A percentile compares a stretch with the other conserved stretches of the same genome.
Conservation (phyloP, 306 rosid species). For the Senna tora region DNA sequence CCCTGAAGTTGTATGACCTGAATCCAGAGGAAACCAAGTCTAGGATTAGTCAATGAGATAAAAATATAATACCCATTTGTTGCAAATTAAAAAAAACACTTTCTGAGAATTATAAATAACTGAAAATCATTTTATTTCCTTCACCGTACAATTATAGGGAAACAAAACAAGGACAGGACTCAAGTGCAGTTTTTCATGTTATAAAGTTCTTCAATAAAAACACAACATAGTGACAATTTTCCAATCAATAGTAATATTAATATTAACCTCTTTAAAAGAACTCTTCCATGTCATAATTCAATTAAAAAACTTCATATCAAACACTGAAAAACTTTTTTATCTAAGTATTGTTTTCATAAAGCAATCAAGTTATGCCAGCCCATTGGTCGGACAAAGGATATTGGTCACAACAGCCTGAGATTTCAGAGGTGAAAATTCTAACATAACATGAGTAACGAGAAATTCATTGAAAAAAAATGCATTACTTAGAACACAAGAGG, state of each 20-base stretch:
- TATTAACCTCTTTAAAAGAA: neutral
- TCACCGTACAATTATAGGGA: neutral
- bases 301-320: neutral
- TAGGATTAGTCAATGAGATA: neutral
- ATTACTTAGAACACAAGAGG: neutral
- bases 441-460: too few relatives aligned
- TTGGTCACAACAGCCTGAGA: too few relatives aligned
- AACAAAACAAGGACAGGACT: neutral
- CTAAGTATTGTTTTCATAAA: neutral
- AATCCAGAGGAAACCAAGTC: conserved; percentile 23
- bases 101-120: neutral
- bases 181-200: neutral
- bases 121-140: neutral
- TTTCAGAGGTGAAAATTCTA: too few relatives aligned
- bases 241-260: neutral
- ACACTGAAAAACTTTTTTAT: neutral
- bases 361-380: neutral
- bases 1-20: conserved; percentile 74
- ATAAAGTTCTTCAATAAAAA: neutral
- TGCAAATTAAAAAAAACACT: neutral
- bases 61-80: conserved; percentile 8
- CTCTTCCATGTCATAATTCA: neutral
- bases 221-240: neutral
- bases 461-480: too few relatives aligned
- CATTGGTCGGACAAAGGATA: neutral